Evolutionary conservation across 768 basidiomycete genomes (phyloP), one percentile per base, ranked within the genome.

Genomic region (Stropharia rugosoannulata): DNA sequence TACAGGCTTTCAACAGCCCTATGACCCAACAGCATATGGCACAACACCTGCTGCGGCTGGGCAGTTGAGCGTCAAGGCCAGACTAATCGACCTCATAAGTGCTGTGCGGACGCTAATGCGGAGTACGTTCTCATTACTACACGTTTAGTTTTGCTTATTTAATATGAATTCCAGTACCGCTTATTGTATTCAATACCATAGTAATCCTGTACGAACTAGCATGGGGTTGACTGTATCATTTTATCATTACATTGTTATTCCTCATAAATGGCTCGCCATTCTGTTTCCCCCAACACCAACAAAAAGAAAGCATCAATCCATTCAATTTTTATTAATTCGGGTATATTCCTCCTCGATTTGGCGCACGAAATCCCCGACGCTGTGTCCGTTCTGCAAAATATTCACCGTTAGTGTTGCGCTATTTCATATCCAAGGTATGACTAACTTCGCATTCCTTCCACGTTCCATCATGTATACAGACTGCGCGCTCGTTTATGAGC

Each of bases 71-170:
- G 73, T 98, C 59, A 98, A 98, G 75, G 82, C 84, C 59, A 84
- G 92, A 65, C 70, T 98, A 57, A 85, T 98, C 68, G 91, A 92
- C 75, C 84, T 99, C 64, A 97, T 98, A 59, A 85, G 90, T 63
- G 96, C 96, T 37, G 94, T 98, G 57, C 81, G 96, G 73, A 98
- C 96, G 44, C 80, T 99, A 64, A 93, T 98, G 92, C 85, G 96
- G 71, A 94, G 96, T 99, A 70, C 78, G 95, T 85, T 40, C 51
- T 48, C 25, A 45, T 25, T 38, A 37, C 37, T 12, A 42, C 18
- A 43, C 36, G 16, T 45, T n/a, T 15, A 56, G 18, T 51, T 43
- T 53, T 50, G 11, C 51, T 8, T 47, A 74, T 10, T 54, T 5
- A 42, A 22, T 13, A 42, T 43, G 51, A 46, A 51, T 55, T 50